Conservation (phyloP, 208 protist genomes). For the Leishmania martiniquensis region DNA sequence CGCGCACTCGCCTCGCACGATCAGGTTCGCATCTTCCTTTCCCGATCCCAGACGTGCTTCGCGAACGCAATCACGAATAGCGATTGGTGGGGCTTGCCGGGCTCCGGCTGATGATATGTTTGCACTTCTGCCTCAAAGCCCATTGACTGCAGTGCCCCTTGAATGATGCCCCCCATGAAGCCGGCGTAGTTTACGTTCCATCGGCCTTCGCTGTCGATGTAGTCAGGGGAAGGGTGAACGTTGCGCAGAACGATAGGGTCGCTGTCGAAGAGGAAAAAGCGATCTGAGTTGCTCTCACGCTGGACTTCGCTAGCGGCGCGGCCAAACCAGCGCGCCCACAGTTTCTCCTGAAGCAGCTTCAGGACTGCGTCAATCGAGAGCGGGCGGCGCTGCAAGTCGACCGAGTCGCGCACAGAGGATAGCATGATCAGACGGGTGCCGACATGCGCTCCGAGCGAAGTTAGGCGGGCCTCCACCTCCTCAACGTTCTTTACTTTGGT, state of each 20-base stretch:
- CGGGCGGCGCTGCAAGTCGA: conserved; percentile 58
- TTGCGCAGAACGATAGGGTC: conserved; percentile 75
- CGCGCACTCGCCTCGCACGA: background rate
- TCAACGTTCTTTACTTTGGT: conserved; percentile 75
- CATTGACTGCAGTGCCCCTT: conserved; percentile 75
- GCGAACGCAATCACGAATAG: conserved; percentile 85
- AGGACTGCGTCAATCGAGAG: conserved; percentile 65
- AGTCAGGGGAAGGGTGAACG: conserved; percentile 77
- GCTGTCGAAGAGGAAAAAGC: conserved; percentile 84
- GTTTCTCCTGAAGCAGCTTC: conserved; percentile 71
- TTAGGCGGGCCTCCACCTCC: conserved; percentile 79
- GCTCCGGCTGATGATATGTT: conserved; percentile 84
- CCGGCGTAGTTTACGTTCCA: conserved; percentile 88
- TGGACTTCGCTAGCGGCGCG: conserved; percentile 77
- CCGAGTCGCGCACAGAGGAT: conserved; percentile 58
- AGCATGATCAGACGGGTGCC: conserved; percentile 71
- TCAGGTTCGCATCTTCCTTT: conserved; percentile 52
- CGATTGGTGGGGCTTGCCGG: conserved; percentile 70
- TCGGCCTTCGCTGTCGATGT: conserved; percentile 67
- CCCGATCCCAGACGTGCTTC: conserved; percentile 80
- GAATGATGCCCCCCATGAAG: conserved; percentile 85
- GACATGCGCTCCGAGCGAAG: conserved; percentile 69
- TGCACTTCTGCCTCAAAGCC: conserved; percentile 80
- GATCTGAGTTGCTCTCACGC: conserved; percentile 76
- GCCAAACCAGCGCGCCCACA: conserved; percentile 87